Base-by-base conservation (phyloP, 352 stramenopile species). In the Globisporangium polare region DNA sequence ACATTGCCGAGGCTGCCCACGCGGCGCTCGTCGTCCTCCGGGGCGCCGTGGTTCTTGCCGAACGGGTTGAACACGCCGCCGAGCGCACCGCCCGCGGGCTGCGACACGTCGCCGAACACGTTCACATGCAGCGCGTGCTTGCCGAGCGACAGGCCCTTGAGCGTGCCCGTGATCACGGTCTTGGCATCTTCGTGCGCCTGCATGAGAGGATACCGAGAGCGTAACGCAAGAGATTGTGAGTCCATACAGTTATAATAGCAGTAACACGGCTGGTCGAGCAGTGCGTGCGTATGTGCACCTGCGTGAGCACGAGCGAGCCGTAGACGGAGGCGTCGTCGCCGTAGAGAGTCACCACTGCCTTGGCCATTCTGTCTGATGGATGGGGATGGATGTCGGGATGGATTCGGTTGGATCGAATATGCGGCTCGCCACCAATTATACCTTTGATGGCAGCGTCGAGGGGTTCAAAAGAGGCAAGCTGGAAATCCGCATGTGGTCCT, bases 21-120 rank as follows among this genome's bases (percentile, higher is more conserved):
- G 68, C 97, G 97, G 58, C 96, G 85, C 65, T 98, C 94, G 56
- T 98, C 95, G 74, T 98, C 96, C 53, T 97, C 86, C 4, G 97
- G 96, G 13, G 78, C 86, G 43, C 97, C 97, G 77, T 99, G 96
- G 77, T 97, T 98, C 80, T 98, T 98, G 82, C 95, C 95, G 75
- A 99, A 99, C 53, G 96, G 96, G 80, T 99, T 99, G 83, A 99
- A 99, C 52, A 98, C 96, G 54, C 90, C 88, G 55, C 95, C 96
- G 56, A 90, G 83, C 15, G 81, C 75, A 29, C 68, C 77, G 59
- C 80, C 82, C 6, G 77, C 75, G 0, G 79, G 68, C 69, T 98
- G 83, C 43, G 87, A 95, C 50, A 98, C 83, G 67, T 99, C 95
- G 37, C 96, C 96, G 70, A 97, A 98, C 33, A 97, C 85, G 75